phyloP scores from a whole-genome alignment of 176 grass and related monocot genomes.

The Aegilops longissima region DNA sequence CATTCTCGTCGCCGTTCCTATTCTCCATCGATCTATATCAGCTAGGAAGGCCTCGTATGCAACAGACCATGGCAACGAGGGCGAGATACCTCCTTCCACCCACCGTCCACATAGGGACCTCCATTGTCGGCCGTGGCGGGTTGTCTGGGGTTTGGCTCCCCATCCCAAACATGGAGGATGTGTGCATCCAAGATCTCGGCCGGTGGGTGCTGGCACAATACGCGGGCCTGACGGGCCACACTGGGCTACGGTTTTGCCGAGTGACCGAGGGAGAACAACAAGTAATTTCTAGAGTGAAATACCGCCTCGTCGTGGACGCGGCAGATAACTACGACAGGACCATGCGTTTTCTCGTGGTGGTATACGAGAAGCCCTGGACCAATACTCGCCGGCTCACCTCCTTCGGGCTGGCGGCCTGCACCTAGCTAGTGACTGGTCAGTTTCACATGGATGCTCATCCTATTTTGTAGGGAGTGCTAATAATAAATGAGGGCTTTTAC shows the following conservation, averaged over 20 bases:
- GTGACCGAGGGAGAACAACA: conserved; percentile 41
- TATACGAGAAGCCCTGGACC: conserved; percentile 46
- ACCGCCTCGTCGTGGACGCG: conserved; percentile 35
- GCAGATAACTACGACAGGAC: neutral
- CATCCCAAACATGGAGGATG: conserved; percentile 14
- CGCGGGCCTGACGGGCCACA: neutral
- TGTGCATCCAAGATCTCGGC: conserved; percentile 29
- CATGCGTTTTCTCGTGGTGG: conserved; percentile 19
- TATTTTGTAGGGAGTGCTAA: no score
- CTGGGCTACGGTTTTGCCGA: neutral
- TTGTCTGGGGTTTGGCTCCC: conserved; percentile 1
- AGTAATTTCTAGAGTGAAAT: conserved; percentile 42
- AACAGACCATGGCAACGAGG: no score
- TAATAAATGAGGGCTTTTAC: no score
- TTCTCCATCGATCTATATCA: no score
- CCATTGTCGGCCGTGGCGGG: neutral
- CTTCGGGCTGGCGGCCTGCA: conserved; percentile 18
- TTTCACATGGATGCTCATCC: no score
- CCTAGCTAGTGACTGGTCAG: neutral
- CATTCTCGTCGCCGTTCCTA: no score
- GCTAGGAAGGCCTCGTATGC: no score
- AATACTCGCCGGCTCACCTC: conserved; percentile 23
- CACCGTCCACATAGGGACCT: neutral
- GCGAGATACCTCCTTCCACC: neutral
- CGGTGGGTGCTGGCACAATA: conserved; percentile 29